Conservation (phyloP, 176 grass and related monocot species). For the Lolium multiflorum region DNA sequence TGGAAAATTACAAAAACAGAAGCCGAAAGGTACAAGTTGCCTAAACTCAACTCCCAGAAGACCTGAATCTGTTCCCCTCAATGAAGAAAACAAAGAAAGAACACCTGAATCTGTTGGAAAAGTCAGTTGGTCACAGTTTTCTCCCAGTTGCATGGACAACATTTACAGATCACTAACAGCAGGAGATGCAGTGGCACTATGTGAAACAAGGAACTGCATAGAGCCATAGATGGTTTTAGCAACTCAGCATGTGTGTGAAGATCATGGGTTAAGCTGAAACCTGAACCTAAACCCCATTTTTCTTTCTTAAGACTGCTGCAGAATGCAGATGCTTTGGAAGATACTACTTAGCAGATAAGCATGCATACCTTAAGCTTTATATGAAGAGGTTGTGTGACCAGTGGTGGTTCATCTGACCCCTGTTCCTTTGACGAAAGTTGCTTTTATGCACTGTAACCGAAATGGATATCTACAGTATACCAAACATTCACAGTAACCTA, state of each 20-base stretch:
- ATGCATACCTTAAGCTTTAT: no score
- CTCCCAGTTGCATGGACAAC: not conserved
- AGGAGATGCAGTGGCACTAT: constrained; percentile 14
- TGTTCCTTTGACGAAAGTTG: no score
- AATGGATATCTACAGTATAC: no score
- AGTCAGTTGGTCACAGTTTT: not conserved
- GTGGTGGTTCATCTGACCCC: no score
- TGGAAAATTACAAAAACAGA: not conserved
- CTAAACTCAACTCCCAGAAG: not conserved
- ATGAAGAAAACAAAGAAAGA: not conserved
- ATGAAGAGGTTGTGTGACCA: no score
- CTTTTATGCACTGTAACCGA: no score
- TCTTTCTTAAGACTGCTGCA: not conserved
- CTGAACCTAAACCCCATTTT: not conserved
- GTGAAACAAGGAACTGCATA: constrained; percentile 5
- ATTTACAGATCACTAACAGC: constrained; percentile 38
- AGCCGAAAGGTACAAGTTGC: constrained; percentile 9
- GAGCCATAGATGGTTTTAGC: not conserved
- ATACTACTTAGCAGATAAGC: no score
- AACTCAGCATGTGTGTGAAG: not conserved
- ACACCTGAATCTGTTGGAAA: constrained; percentile 28
- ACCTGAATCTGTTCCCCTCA: not conserved
- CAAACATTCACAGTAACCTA: no score
- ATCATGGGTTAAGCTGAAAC: not conserved
- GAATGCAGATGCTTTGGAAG: not conserved